A percentile compares a stretch with the other conserved stretches of the same genome.
Conservation (phyloP, 176 grass and related monocot species). For the Phyllostachys edulis region DNA sequence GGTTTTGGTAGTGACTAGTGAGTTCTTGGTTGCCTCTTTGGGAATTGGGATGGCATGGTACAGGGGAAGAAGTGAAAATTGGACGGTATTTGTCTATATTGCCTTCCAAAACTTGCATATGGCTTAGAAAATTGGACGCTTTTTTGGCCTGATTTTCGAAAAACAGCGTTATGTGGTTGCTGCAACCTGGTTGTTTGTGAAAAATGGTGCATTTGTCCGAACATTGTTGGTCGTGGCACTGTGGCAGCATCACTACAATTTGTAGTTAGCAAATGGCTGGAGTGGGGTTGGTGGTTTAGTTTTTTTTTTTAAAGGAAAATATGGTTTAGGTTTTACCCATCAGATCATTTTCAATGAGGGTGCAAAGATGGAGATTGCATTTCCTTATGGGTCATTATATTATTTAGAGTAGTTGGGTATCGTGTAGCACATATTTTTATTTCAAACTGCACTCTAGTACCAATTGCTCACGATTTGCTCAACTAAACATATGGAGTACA, state of each 20-base stretch:
- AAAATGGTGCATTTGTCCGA: background rate
- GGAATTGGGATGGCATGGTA: background rate
- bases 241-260: background rate
- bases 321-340: too few relatives aligned
- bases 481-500: background rate
- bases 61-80: background rate
- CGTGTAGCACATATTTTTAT: background rate
- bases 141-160: background rate
- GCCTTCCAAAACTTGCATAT: background rate
- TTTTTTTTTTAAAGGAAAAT: too few relatives aligned
- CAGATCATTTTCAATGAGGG: too few relatives aligned
- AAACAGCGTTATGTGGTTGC: too few relatives aligned
- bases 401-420: background rate
- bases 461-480: background rate
- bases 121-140: too few relatives aligned
- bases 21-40: background rate
- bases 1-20: background rate
- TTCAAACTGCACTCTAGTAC: background rate
- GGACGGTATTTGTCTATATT: background rate
- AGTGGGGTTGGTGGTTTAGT: background rate
- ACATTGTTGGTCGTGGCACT: background rate
- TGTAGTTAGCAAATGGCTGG: background rate
- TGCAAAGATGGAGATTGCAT: background rate
- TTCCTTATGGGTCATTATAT: background rate
- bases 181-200: too few relatives aligned